Conservation (phyloP, 192 early-diverging fungal species). For the Umbelopsis sp. region DNA sequence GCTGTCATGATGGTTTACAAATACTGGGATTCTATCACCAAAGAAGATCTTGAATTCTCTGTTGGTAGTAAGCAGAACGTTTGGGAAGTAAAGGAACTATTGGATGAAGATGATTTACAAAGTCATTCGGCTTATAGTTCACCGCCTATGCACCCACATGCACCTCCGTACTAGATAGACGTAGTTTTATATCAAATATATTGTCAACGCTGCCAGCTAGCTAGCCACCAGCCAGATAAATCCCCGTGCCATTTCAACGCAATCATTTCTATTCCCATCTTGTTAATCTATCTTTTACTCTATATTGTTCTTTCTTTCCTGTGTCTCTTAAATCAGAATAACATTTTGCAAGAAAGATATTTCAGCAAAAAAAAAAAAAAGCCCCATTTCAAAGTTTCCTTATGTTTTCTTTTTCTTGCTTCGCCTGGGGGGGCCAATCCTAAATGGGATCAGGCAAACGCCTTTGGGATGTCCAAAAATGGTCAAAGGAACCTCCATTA, state of each 20-base stretch:
- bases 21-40: constrained; percentile 93
- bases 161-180: background rate
- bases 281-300: no score
- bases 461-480: background rate
- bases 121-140: background rate
- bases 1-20: constrained; percentile 96
- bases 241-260: no score
- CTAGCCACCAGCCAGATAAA: no score
- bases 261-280: no score
- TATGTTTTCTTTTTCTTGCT: background rate
- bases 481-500: constrained; percentile 9
- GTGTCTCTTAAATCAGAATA: no score
- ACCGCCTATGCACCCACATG: constrained; percentile 10
- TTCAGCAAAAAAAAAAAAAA: no score
- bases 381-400: no score
- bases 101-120: constrained; percentile 52
- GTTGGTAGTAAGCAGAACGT: constrained; percentile 82
- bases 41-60: constrained; percentile 89
- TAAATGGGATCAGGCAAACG: constrained; percentile 3
- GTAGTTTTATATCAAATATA: no score
- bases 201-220: no score
- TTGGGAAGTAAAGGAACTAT: constrained; percentile 79
- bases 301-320: no score
- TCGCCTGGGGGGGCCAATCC: background rate
- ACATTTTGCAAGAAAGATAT: no score